These are phyloP conservation scores for Oryza brachyantha DNA, from an alignment of 176 grass and related monocot species.

Conservation along the genomic window DNA sequence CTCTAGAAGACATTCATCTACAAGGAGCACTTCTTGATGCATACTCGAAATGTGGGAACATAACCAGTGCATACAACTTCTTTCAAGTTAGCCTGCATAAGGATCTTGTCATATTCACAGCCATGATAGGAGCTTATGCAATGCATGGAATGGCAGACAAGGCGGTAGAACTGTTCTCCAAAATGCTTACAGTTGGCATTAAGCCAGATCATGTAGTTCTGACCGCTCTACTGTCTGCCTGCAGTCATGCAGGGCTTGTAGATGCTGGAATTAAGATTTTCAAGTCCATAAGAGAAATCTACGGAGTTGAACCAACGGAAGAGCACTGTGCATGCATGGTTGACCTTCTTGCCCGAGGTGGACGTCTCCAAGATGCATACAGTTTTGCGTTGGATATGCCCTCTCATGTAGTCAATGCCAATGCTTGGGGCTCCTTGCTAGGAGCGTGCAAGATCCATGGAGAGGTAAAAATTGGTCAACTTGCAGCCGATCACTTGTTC, in stretches of 20 bases:
- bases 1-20: constrained; percentile 50
- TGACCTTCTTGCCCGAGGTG: constrained; percentile 57
- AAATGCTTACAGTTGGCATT: constrained; percentile 60
- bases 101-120: constrained; percentile 62
- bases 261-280: constrained; percentile 66
- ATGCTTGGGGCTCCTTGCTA: constrained; percentile 54
- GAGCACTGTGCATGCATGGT: constrained; percentile 74
- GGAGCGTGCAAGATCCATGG: constrained; percentile 61
- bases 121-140: constrained; percentile 71
- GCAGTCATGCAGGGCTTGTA: constrained; percentile 63
- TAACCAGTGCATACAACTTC: constrained; percentile 46
- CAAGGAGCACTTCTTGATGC: constrained; percentile 65
- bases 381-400: constrained; percentile 50
- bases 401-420: constrained; percentile 45
- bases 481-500: constrained; percentile 54
- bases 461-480: constrained; percentile 44
- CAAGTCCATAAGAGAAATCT: constrained; percentile 46
- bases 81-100: constrained; percentile 47
- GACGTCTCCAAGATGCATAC: constrained; percentile 60
- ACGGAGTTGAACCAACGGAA: constrained; percentile 42
- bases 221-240: constrained; percentile 68
- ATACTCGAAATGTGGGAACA: constrained; percentile 60
- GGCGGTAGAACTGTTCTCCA: constrained; percentile 48
- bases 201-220: constrained; percentile 68
- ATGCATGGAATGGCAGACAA: constrained; percentile 75